Conservation (phyloP, 2,329 filamentous ascomycete species). For the Rutstroemia sp. region DNA sequence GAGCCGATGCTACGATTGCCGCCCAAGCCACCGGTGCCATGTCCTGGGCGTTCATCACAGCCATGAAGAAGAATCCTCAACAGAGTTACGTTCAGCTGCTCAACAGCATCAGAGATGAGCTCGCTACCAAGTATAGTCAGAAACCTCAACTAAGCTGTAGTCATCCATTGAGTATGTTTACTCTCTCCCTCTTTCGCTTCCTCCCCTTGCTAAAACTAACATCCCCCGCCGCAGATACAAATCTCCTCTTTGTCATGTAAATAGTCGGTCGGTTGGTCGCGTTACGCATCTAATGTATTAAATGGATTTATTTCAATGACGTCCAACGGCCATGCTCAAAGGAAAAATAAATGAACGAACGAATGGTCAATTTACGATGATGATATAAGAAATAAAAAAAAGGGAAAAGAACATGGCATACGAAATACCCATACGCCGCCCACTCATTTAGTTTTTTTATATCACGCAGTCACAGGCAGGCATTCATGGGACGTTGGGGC, state of each 20-base stretch:
- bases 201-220: conserved; percentile 5
- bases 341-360: no score
- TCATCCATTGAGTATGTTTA: conserved; percentile 73
- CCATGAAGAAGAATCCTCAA: conserved; percentile 85
- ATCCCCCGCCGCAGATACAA: conserved; percentile 43
- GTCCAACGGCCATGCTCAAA: neutral
- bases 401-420: no score
- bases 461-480: no score
- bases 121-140: conserved; percentile 81
- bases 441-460: no score
- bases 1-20: conserved; percentile 80
- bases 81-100: conserved; percentile 95
- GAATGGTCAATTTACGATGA: no score
- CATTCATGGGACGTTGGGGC: no score
- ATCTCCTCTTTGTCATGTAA: conserved; percentile 56
- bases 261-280: conserved; percentile 8
- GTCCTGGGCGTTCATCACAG: conserved; percentile 93
- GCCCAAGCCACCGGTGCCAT: conserved; percentile 91
- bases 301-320: neutral
- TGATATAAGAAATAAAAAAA: no score
- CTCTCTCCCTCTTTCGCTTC: neutral
- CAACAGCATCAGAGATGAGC: conserved; percentile 88
- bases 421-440: no score
- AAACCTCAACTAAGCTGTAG: conserved; percentile 96
- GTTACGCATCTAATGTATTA: neutral